Percentiles rank a stretch among this genome's conserved stretches.
These are phyloP conservation scores for Tolypocladium album DNA, from an alignment of 2,329 filamentous ascomycete genomes.

Conservation along the genomic window DNA sequence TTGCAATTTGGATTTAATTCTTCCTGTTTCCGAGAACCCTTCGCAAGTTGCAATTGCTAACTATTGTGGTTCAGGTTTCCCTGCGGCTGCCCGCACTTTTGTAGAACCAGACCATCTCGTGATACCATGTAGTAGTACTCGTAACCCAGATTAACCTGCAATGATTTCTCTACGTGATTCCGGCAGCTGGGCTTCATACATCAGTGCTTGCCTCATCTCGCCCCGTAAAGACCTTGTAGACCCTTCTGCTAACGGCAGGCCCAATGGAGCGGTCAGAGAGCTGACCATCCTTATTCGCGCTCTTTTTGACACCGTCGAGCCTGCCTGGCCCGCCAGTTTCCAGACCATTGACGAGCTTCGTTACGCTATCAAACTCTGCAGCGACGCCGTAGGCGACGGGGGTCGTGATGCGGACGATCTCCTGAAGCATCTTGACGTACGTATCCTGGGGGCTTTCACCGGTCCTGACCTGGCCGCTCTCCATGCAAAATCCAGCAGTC, in stretches of 20 bases:
- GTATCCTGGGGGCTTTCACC: slow-evolving; percentile 57
- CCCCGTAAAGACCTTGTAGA: slow-evolving; percentile 50
- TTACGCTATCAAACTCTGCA: slow-evolving; percentile 46
- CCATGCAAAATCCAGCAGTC: slow-evolving; percentile 66
- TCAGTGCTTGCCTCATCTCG: slow-evolving; percentile 44
- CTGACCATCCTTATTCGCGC: slow-evolving; percentile 45
- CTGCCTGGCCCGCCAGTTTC: slow-evolving; percentile 45
- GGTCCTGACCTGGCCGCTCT: slow-evolving; percentile 61
- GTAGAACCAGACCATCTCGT: background rate
- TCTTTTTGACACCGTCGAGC: slow-evolving; percentile 51
- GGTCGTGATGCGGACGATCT: slow-evolving; percentile 60
- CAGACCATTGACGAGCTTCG: slow-evolving; percentile 47
- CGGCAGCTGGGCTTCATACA: slow-evolving; percentile 21
- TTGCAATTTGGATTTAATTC: background rate
- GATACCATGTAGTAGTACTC: background rate
- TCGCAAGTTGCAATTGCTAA: slow-evolving; percentile 1
- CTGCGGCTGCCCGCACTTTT: background rate
- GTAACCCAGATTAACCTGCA: background rate
- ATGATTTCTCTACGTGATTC: background rate
- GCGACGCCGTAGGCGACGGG: slow-evolving; percentile 62
- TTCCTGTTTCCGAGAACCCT: background rate
- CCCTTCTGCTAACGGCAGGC: slow-evolving; percentile 44
- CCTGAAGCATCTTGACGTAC: slow-evolving; percentile 65
- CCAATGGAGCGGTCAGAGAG: slow-evolving; percentile 45
- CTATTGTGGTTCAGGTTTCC: background rate